Conservation (phyloP, 148 eudicot species). For the Vaccinium macrocarpon region DNA sequence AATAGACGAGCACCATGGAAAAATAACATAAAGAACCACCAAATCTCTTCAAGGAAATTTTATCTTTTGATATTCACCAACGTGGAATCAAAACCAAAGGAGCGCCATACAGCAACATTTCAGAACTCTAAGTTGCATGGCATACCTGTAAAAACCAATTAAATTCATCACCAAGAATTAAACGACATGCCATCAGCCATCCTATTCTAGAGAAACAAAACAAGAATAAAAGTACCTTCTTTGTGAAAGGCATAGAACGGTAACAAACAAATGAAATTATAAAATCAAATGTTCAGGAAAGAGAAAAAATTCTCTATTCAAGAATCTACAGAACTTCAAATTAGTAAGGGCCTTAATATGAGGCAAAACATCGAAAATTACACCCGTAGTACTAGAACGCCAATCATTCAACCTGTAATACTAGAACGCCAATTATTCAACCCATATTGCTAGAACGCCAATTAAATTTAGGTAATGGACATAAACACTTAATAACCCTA, state of each 20-base stretch:
- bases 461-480: no score
- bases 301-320: background rate
- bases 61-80: background rate
- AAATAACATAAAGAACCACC: constrained; percentile 34
- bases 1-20: constrained; percentile 19
- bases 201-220: no score
- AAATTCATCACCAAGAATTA: background rate
- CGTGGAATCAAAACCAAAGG: no score
- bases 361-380: no score
- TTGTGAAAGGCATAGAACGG: background rate
- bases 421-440: no score
- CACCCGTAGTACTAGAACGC: no score
- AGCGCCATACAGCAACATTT: background rate
- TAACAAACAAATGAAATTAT: background rate
- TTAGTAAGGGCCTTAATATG: background rate
- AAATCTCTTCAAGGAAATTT: constrained; percentile 12
- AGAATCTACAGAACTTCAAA: background rate
- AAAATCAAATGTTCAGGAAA: background rate
- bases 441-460: no score
- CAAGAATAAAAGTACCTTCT: background rate
- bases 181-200: background rate
- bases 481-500: no score
- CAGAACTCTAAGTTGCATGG: background rate
- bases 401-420: no score
- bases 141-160: constrained; percentile 1